Evolutionary conservation across 2,329 filamentous ascomycete genomes (phyloP), one percentile per base, ranked within the genome.

Genomic region (Plenodomus tracheiphilus): DNA sequence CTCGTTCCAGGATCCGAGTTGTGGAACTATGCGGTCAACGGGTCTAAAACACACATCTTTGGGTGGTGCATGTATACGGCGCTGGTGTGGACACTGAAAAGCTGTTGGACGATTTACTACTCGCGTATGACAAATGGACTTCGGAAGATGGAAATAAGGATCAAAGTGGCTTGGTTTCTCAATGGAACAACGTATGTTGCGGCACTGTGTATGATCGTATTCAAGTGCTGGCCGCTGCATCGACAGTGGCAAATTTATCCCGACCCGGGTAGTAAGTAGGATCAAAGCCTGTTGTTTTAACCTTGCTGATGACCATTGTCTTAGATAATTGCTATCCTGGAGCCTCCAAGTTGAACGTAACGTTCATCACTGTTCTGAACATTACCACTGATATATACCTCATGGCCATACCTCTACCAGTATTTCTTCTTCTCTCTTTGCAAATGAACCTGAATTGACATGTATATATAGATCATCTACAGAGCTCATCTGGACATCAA

Each of bases 241-340:
- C 75, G 75, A 34, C 80, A 81, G 58, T 85, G 82, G 81, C 81
- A 85, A 62, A 83, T 85, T 41, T 70, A 77, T 43, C 83, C 83
- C 0, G 66, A 85, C 22, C 82, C 82, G 0, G 81, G 82, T 10
- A 76, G 79, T 81, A 61, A 57, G 28, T 32, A 11, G 5, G 22
- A 25, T n/a, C n/a, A n/a, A n/a, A n/a, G n/a, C n/a, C 22, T 25
- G 10, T 10, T 5, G 5, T 25, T 25, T 5, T 10, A 10, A 78
- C 72, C 19, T 13, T 39, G 30, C 25, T 40, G 11, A 45, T 35
- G 17, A 16, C 3, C 15, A 16, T 11, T 25, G 15, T 41, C 16
- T 6, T 39, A 61, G 58, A 56, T 39, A 38, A 43, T 17, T 61
- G 58, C 37, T 41, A 47, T 15, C 47, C 48, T 25, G 50, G 43